phyloP scores from a whole-genome alignment of 768 basidiomycete genomes.

The Holtermannia corniformis region DNA sequence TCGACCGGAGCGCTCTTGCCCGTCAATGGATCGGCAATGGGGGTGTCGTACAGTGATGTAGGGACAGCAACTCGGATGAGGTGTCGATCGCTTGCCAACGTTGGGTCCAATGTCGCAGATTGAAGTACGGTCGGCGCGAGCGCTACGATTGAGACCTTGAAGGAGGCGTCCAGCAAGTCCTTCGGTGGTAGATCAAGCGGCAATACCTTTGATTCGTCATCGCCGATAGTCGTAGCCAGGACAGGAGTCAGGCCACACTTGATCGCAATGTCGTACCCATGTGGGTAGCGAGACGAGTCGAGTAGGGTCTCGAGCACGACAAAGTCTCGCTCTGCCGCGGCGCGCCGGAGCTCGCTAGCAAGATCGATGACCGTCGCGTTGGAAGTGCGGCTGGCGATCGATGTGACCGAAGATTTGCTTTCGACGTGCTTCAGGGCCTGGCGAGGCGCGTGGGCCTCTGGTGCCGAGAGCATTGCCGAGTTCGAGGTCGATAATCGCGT shows the following conservation, averaged over 20 bases:
- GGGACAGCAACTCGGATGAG: slow-evolving; percentile 68
- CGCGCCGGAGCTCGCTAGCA: slow-evolving; percentile 34
- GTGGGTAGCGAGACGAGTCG: slow-evolving; percentile 68
- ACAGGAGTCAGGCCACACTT: neutral
- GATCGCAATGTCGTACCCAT: slow-evolving; percentile 54
- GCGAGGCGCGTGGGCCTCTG: neutral
- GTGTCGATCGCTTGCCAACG: slow-evolving; percentile 53
- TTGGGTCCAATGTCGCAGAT: slow-evolving; percentile 52
- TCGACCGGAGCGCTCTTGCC: slow-evolving; percentile 44
- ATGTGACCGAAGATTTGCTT: neutral
- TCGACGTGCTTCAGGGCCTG: neutral
- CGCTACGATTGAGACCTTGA: slow-evolving; percentile 54
- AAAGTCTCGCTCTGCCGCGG: slow-evolving; percentile 50
- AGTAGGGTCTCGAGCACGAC: slow-evolving; percentile 69
- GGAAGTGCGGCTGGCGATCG: slow-evolving; percentile 1
- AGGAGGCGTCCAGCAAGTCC: slow-evolving; percentile 21
- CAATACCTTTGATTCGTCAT: slow-evolving; percentile 4
- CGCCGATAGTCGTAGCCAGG: slow-evolving; percentile 1
- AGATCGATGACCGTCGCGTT: slow-evolving; percentile 42
- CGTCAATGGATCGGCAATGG: slow-evolving; percentile 71
- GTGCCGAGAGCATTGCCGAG: neutral
- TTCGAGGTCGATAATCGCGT: neutral
- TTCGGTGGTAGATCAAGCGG: slow-evolving; percentile 19
- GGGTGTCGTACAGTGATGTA: slow-evolving; percentile 66
- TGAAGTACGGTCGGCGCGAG: slow-evolving; percentile 67